Evolutionary conservation across 352 stramenopile genomes (phyloP).

Genomic region (Globisporangium orthogonon): DNA sequence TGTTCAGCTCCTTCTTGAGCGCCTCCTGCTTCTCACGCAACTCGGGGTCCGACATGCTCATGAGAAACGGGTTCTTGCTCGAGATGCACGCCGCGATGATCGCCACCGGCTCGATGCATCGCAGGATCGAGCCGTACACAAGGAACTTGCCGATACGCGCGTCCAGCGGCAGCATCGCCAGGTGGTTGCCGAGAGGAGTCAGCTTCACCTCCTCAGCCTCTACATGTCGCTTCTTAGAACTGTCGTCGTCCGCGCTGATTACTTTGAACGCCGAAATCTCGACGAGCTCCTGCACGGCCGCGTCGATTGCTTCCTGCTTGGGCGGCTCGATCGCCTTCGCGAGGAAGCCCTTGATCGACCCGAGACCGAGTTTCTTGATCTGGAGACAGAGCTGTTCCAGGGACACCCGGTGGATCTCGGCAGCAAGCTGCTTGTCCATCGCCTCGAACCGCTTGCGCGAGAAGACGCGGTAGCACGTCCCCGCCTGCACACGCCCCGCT

Average conservation of each 20-base stretch:
- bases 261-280: conserved; percentile 84
- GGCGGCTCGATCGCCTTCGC: conserved; percentile 91
- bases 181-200: conserved; percentile 90
- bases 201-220: conserved; percentile 62
- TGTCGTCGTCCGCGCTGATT: conserved; percentile 9
- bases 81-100: conserved; percentile 81
- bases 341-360: conserved; percentile 66
- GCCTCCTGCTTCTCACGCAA: conserved; percentile 45
- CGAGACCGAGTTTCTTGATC: conserved; percentile 81
- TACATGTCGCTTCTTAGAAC: conserved; percentile 11
- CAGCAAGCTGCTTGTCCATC: conserved; percentile 65
- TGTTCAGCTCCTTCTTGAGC: conserved; percentile 62
- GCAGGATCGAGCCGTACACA: conserved; percentile 83
- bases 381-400: conserved; percentile 83
- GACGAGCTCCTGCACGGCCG: conserved; percentile 88
- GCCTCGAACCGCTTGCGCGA: conserved; percentile 48
- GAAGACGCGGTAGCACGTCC: conserved; percentile 77
- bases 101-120: conserved; percentile 74
- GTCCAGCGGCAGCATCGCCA: conserved; percentile 79
- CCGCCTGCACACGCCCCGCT: conserved; percentile 72
- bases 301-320: conserved; percentile 82
- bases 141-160: conserved; percentile 86
- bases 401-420: conserved; percentile 87
- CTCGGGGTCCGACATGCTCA: conserved; percentile 61
- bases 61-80: conserved; percentile 73